Conservation (phyloP, 2,329 filamentous ascomycete genomes). For the Stemphylium vesicarium region DNA sequence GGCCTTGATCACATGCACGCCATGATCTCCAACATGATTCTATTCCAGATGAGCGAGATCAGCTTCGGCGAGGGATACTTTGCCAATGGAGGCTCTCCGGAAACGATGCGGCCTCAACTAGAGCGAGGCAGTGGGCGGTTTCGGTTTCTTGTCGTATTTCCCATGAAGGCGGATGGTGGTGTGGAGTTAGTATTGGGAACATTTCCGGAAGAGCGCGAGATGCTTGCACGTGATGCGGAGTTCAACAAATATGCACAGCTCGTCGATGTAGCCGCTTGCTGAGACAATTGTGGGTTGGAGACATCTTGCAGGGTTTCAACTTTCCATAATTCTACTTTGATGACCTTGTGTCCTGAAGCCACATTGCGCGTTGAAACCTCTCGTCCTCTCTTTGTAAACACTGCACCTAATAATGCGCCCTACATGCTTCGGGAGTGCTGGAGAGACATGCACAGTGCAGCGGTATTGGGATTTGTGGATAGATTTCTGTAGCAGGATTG, state of each 20-base stretch:
- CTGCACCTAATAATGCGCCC: too few relatives aligned
- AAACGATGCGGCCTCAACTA: conserved; percentile 35
- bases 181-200: conserved; percentile 25
- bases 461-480: too few relatives aligned
- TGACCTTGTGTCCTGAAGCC: too few relatives aligned
- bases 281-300: neutral
- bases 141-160: conserved; percentile 35
- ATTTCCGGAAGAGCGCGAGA: conserved; percentile 53
- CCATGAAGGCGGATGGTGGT: conserved; percentile 32
- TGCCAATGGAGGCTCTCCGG: conserved; percentile 27
- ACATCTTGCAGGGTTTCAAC: neutral
- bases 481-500: too few relatives aligned
- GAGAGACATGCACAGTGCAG: too few relatives aligned
- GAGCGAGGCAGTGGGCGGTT: conserved; percentile 31
- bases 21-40: conserved; percentile 37
- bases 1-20: conserved; percentile 31
- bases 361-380: too few relatives aligned
- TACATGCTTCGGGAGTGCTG: too few relatives aligned
- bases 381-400: too few relatives aligned
- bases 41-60: conserved; percentile 25
- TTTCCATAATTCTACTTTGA: neutral
- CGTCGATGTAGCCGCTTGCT: conserved; percentile 6
- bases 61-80: conserved; percentile 30
- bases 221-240: conserved; percentile 52
- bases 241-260: conserved; percentile 49